Base-by-base conservation (phyloP, 768 basidiomycete genomes). In the Russula lepida region DNA sequence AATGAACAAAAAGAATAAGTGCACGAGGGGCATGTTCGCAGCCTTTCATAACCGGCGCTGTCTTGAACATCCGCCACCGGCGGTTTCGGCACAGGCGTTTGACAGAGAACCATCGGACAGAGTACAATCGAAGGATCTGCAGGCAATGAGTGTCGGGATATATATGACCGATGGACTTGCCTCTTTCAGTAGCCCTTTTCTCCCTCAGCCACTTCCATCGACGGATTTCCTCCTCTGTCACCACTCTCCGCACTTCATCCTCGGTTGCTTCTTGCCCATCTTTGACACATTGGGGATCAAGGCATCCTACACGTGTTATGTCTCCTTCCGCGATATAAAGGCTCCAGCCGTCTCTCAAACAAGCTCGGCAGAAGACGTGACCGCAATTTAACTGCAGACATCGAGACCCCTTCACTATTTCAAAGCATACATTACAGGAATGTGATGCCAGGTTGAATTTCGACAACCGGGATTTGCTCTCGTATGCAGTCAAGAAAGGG, bases 321-420 rank as follows among this genome's bases (percentile, higher is more conserved):
- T 88, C 84, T 7, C 93, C 93, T 69, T 95, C 92, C 51, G 73
- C 75, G 56, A 97, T 88, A 65, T 86, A 88, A 53, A 92, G 70
- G 47, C 79, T 78, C 92, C 92, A 97, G 70, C 89, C 94, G 54
- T 88, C 85, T 55, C 78, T 77, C 28, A 95, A 71, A 69, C 93
- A 95, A 8, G 79, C 71, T n/a, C 83, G 81, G 70, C 93, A 95
- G 71, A 93, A 95, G 13, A 93, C 80, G 71, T 95, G 93, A 1
- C 73, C 72, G 69, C 92, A 95, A 2, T 75, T 69, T 52, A 95
- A 75, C 63, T 81, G 78, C 17, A 93, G 67, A 69, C 92, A 93
- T 65, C 82, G 81, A 15, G 81, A 78, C 47, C 93, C 93, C 69
- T 91, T 93, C 60, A 83, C 73, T 15, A 81, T 79, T 37, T 80